phyloP scores from a whole-genome alignment of 768 basidiomycete genomes.

The Hericium rajendrae region DNA sequence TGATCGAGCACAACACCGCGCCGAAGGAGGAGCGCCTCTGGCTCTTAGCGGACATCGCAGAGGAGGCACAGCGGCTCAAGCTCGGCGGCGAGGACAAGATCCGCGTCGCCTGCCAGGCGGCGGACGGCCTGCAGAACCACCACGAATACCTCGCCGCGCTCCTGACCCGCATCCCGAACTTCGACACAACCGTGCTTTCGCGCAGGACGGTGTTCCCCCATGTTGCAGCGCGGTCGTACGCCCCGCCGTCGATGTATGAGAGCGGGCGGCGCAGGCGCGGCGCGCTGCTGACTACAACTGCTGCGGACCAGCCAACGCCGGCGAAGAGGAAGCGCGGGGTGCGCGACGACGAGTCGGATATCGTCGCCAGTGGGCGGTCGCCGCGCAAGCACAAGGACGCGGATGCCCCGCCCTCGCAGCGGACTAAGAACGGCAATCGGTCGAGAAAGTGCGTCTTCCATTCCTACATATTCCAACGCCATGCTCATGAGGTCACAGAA shows the following conservation, averaged over 20 bases:
- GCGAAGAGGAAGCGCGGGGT: constrained; percentile 48
- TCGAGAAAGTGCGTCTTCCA: constrained; percentile 46
- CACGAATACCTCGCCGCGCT: constrained; percentile 51
- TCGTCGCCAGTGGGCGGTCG: constrained; percentile 32
- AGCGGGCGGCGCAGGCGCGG: constrained; percentile 49
- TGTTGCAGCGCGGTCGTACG: constrained; percentile 57
- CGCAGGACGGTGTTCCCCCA: constrained; percentile 69
- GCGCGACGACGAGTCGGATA: constrained; percentile 59
- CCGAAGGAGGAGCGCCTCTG: constrained; percentile 69
- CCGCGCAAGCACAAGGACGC: constrained; percentile 52
- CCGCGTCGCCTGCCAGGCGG: constrained; percentile 83
- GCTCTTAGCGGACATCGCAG: constrained; percentile 87
- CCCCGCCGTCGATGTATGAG: constrained; percentile 52
- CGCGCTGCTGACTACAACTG: constrained; percentile 36
- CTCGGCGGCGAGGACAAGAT: constrained; percentile 98
- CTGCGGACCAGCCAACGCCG: constrained; percentile 44
- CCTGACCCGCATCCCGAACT: constrained; percentile 52
- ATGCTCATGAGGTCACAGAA: constrained; percentile 25
- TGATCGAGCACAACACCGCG: constrained; percentile 58
- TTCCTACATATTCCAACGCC: background rate
- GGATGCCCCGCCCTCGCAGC: constrained; percentile 30
- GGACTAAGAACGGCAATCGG: constrained; percentile 44
- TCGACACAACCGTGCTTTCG: constrained; percentile 46
- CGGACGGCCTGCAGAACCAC: constrained; percentile 74
- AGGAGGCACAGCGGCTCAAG: constrained; percentile 85